A percentile compares a stretch with the other conserved stretches of the same genome.
These are phyloP conservation scores for Fusarium transvaalense DNA, from an alignment of 2,329 filamentous ascomycete genomes.

Conservation along the genomic window DNA sequence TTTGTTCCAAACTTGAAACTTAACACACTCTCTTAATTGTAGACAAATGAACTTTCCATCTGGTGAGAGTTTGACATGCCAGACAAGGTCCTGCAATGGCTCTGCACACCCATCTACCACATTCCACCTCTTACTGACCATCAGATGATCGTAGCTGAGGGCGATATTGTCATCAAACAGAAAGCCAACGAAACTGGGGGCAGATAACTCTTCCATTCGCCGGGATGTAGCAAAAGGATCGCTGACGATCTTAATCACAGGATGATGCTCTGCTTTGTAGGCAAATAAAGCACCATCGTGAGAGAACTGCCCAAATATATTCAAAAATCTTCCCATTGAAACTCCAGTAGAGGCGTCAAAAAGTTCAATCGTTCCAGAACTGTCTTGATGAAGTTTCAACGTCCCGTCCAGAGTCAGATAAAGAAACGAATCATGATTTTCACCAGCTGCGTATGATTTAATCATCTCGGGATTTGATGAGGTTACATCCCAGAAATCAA, in stretches of 20 bases:
- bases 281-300: not conserved
- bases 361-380: not conserved
- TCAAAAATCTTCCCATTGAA: not conserved
- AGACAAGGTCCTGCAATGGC: not conserved
- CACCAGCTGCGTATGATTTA: not conserved
- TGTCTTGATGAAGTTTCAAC: not conserved
- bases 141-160: not conserved
- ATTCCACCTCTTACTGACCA: not conserved
- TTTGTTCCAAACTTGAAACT: not conserved
- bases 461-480: not conserved
- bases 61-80: not conserved
- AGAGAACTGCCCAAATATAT: not conserved
- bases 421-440: not conserved
- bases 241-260: not conserved
- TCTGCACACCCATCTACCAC: not conserved
- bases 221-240: not conserved
- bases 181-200: not conserved
- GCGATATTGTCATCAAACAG: not conserved
- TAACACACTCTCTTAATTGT: not conserved
- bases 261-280: not conserved
- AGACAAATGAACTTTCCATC: not conserved
- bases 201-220: not conserved
- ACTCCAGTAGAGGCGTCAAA: not conserved
- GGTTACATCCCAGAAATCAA: not conserved
- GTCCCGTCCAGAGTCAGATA: not conserved